Evolutionary conservation across 345 rosid species (phyloP).

Genomic region (Sisymbrium altissimum): DNA sequence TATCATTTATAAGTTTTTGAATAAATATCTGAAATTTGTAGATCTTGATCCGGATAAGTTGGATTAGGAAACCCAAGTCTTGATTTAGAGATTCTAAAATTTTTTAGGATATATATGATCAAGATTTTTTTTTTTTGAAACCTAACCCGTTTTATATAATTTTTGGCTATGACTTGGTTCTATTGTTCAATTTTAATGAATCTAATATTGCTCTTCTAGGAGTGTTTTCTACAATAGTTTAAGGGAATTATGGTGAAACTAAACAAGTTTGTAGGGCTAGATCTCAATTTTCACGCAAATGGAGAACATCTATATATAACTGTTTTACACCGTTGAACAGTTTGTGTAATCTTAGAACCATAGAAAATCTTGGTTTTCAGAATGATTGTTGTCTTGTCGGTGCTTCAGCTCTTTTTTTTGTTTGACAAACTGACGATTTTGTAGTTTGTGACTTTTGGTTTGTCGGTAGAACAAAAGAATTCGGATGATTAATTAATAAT

Average conservation of each 20-base stretch:
- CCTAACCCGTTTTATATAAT: no score
- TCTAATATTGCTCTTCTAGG: not conserved
- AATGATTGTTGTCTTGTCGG: not conserved
- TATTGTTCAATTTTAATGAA: no score
- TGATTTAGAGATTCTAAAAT: not conserved
- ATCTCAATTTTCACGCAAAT: not conserved
- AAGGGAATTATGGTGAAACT: not conserved
- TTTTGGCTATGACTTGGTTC: not conserved
- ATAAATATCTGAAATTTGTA: no score
- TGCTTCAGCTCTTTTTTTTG: not conserved
- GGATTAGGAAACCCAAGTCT: not conserved
- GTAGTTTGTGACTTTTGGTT: not conserved
- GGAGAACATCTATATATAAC: not conserved
- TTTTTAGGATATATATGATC: no score
- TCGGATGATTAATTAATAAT: not conserved
- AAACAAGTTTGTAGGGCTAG: not conserved
- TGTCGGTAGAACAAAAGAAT: not conserved
- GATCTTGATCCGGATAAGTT: no score
- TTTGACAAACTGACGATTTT: not conserved
- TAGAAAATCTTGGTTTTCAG: not conserved
- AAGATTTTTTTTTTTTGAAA: no score
- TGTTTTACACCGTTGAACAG: not conserved
- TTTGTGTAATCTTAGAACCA: not conserved
- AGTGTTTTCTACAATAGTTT: not conserved
- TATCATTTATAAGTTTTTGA: no score